Evolutionary conservation across 345 rosid genomes (phyloP).

Genomic region (Citropsis articulata): DNA sequence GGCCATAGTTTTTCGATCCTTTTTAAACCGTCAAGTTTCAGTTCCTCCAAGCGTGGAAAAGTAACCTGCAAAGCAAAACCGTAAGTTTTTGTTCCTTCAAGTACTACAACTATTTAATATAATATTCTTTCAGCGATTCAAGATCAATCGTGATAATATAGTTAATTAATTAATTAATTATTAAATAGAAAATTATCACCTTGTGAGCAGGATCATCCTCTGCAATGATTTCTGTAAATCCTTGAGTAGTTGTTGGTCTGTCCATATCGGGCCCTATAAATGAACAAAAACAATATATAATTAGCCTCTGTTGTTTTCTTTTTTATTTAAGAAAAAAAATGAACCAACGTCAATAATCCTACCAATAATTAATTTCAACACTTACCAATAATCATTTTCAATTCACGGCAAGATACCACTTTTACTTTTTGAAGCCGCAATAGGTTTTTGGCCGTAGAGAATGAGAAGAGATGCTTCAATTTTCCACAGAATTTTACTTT

Average conservation of each 20-base stretch:
- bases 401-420: neutral
- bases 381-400: conserved; percentile 14
- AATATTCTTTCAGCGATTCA: too few relatives aligned
- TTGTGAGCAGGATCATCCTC: neutral
- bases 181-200: neutral
- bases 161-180: too few relatives aligned
- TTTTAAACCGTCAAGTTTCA: neutral
- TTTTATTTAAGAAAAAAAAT: too few relatives aligned
- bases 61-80: neutral
- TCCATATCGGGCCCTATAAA: neutral
- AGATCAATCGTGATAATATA: too few relatives aligned
- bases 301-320: too few relatives aligned
- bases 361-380: too few relatives aligned
- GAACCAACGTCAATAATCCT: neutral
- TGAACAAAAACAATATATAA: too few relatives aligned
- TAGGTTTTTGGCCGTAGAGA: too few relatives aligned
- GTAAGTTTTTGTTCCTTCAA: neutral
- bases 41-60: neutral
- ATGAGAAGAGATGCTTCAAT: too few relatives aligned
- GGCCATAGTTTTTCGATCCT: conserved; percentile 1
- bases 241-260: neutral
- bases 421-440: too few relatives aligned
- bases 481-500: neutral
- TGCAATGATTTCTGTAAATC: neutral
- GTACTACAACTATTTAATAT: neutral